These are phyloP conservation scores for Gossypium davidsonii DNA, from an alignment of 441 rosid genomes.

Conservation along the genomic window DNA sequence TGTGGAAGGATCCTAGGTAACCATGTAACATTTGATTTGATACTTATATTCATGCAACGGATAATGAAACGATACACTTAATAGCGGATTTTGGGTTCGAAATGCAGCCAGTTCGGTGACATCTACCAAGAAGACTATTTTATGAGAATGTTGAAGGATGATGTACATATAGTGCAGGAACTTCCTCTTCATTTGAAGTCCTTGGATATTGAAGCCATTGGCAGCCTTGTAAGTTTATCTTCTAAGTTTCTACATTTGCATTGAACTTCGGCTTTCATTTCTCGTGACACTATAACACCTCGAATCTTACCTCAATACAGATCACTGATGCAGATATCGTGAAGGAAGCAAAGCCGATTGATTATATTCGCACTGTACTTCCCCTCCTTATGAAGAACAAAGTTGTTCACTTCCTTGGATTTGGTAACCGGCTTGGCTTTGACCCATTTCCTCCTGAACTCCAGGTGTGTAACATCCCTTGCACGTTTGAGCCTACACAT, in stretches of 20 bases:
- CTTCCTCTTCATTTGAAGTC: conserved; percentile 62
- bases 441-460: conserved; percentile 72
- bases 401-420: conserved; percentile 83
- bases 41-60: not conserved
- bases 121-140: conserved; percentile 73
- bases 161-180: conserved; percentile 59
- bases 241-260: conserved; percentile 7
- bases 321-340: conserved; percentile 72
- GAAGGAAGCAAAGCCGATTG: conserved; percentile 76
- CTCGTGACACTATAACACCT: not conserved
- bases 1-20: conserved; percentile 95
- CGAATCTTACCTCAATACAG: conserved; percentile 16
- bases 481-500: not conserved
- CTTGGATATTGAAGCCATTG: conserved; percentile 57
- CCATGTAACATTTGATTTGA: not conserved
- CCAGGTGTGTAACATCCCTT: conserved; percentile 47
- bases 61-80: conserved; percentile 2
- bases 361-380: conserved; percentile 53
- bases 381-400: conserved; percentile 54
- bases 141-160: conserved; percentile 51
- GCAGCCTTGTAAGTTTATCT: conserved; percentile 47
- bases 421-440: conserved; percentile 86
- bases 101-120: conserved; percentile 78
- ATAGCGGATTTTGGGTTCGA: conserved; percentile 6
- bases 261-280: not conserved